phyloP scores from a whole-genome alignment of 805 yeast genomes.

The Ogataea haglerorum region DNA sequence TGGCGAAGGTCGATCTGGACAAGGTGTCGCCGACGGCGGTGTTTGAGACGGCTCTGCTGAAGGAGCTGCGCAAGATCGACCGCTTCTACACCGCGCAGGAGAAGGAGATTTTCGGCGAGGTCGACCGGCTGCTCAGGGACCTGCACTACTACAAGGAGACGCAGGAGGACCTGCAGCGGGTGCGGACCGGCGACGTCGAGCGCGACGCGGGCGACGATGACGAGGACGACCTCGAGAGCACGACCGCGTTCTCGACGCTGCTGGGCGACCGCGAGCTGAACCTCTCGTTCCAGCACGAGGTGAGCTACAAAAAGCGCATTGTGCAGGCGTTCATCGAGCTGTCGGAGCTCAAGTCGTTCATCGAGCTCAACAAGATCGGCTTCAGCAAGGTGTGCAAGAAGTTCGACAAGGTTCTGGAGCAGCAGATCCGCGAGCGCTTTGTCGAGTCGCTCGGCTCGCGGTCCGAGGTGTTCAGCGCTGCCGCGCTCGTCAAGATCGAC shows the following conservation, averaged over 20 bases:
- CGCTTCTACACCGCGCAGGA: conserved; percentile 48
- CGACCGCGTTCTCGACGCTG: conserved; percentile 44
- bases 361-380: conserved; percentile 51
- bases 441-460: conserved; percentile 26
- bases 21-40: conserved; percentile 38
- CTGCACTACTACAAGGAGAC: conserved; percentile 37
- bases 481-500: conserved; percentile 27
- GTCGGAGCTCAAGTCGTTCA: conserved; percentile 47
- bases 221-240: conserved; percentile 34
- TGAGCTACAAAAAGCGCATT: conserved; percentile 43
- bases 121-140: conserved; percentile 45
- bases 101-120: conserved; percentile 41
- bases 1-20: conserved; percentile 21
- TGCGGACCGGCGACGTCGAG: conserved; percentile 19
- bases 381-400: conserved; percentile 52
- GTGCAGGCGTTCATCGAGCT: conserved; percentile 43
- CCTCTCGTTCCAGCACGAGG: conserved; percentile 46
- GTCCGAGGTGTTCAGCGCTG: conserved; percentile 38
- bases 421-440: conserved; percentile 40
- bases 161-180: conserved; percentile 21
- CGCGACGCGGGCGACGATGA: conserved; percentile 32
- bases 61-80: conserved; percentile 52
- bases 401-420: conserved; percentile 49
- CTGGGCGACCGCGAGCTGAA: conserved; percentile 48
- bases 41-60: conserved; percentile 44